Evolutionary conservation across 2,329 filamentous ascomycete species (phyloP), one percentile per base, ranked within the genome.

Genomic region (Celoporthe dispersa): DNA sequence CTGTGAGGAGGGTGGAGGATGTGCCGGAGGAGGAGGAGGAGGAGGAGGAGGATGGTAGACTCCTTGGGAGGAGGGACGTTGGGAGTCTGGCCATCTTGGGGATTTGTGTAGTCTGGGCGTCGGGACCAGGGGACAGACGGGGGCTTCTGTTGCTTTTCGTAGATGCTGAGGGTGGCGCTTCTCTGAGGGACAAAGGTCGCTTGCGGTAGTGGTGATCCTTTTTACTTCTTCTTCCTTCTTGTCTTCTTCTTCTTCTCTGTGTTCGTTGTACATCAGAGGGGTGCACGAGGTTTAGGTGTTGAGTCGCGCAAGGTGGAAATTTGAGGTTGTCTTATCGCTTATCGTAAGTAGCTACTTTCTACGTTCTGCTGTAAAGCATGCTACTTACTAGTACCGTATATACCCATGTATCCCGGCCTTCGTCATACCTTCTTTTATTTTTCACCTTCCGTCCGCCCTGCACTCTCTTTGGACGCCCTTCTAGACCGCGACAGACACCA

Each of bases 61-160:
- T 78, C 72, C 67, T 74, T 71, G 72, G 74, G 72, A 77, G 76
- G 75, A 79, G 72, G 74, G 77, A 71, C 69, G 71, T 69, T 57
- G 80, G 75, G 72, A 81, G 76, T 72, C 77, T 77, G 68, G 77
- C 77, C 77, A 79, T 80, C 73, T 72, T 74, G 67, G 51, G 25
- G 31, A 64, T 65, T 68, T 55, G 28, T 67, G 70, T 48, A 67
- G 68, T 66, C 55, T 68, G 68, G 64, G 67, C 71, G 72, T 70
- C 67, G 48, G 70, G 65, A 51, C 72, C 68, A 66, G 61, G 68
- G 51, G 44, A 6, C n/a, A 28, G 35, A 1, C 22, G 39, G 60
- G 4, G 22, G 33, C 3, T 57, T 25, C 53, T 57, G 53, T 31
- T n/a, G 44, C 7, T 9, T 33, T 8, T 33, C 19, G 12, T 33